Conservation (phyloP, 192 early-diverging fungal genomes). For the Bifiguratus adelaidae region DNA sequence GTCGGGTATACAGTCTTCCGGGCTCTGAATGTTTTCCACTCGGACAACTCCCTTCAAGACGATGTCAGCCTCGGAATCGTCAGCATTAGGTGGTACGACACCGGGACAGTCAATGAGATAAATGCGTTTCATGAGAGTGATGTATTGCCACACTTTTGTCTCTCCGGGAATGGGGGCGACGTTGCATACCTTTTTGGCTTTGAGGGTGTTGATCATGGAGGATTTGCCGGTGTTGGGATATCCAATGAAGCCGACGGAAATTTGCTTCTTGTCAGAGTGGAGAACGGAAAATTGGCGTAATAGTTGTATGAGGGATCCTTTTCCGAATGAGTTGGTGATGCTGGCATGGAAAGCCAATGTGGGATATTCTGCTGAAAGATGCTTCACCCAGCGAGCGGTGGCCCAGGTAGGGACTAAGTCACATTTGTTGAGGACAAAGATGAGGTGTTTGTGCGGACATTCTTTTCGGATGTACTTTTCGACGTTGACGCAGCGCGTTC, state of each 20-base stretch:
- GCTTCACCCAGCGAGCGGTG: slow-evolving; percentile 91
- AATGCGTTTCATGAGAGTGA: slow-evolving; percentile 95
- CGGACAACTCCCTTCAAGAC: slow-evolving; percentile 93
- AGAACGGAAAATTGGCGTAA: slow-evolving; percentile 93
- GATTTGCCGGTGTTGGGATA: slow-evolving; percentile 97
- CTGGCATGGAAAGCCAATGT: slow-evolving; percentile 98
- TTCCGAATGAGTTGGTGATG: slow-evolving; percentile 98
- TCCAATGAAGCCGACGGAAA: slow-evolving; percentile 96
- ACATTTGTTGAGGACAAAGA: slow-evolving; percentile 97
- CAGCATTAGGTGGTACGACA: slow-evolving; percentile 79
- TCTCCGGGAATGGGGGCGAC: slow-evolving; percentile 98
- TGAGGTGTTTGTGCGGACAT: slow-evolving; percentile 89
- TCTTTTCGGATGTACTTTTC: slow-evolving; percentile 90
- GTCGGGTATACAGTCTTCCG: slow-evolving; percentile 86
- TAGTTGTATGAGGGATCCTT: slow-evolving; percentile 93
- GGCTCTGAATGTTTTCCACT: slow-evolving; percentile 78
- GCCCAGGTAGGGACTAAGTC: slow-evolving; percentile 99
- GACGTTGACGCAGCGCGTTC: slow-evolving; percentile 88
- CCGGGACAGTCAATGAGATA: slow-evolving; percentile 99
- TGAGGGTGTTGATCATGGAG: slow-evolving; percentile 97
- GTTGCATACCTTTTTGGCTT: slow-evolving; percentile 93
- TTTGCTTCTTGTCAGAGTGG: slow-evolving; percentile 97
- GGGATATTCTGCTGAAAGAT: slow-evolving; percentile 82
- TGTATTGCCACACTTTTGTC: slow-evolving; percentile 99
- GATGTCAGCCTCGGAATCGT: slow-evolving; percentile 91